These are phyloP conservation scores for Microcos paniculata DNA, from an alignment of 345 rosid species.

Conservation along the genomic window DNA sequence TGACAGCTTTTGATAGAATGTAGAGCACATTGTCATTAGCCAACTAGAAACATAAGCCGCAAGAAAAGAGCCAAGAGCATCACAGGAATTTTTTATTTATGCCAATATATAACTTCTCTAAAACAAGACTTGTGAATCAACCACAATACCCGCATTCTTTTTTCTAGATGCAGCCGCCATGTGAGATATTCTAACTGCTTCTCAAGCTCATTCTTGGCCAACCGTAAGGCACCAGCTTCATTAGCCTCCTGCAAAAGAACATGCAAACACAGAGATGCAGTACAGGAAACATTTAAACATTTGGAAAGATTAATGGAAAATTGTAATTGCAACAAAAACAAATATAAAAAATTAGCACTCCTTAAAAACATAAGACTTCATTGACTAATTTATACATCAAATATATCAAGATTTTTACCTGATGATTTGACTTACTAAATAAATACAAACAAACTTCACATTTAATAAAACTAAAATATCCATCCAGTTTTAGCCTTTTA, in stretches of 20 bases:
- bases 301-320: not conserved
- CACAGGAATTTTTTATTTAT: not conserved
- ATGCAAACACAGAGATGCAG: not conserved
- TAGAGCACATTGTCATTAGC: not conserved
- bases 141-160: constrained; percentile 75
- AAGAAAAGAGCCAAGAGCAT: not conserved
- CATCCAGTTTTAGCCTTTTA: not conserved
- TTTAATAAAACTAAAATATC: not conserved
- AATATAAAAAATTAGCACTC: too few relatives aligned
- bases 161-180: constrained; percentile 89
- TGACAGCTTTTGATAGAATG: not conserved
- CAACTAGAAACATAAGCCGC: not conserved
- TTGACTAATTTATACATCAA: not conserved
- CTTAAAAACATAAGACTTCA: too few relatives aligned
- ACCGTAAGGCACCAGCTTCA: constrained; percentile 91
- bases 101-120: not conserved
- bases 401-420: not conserved
- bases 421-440: not conserved
- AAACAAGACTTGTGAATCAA: constrained; percentile 20
- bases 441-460: not conserved
- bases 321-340: not conserved
- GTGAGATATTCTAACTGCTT: constrained; percentile 89
- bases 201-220: constrained; percentile 94
- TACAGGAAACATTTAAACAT: not conserved
- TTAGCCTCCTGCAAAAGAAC: constrained; percentile 68